Percentiles rank a stretch among this genome's conserved stretches.
Conservation (phyloP, 2,329 filamentous ascomycete genomes). For the Sarocladium brachiariae region DNA sequence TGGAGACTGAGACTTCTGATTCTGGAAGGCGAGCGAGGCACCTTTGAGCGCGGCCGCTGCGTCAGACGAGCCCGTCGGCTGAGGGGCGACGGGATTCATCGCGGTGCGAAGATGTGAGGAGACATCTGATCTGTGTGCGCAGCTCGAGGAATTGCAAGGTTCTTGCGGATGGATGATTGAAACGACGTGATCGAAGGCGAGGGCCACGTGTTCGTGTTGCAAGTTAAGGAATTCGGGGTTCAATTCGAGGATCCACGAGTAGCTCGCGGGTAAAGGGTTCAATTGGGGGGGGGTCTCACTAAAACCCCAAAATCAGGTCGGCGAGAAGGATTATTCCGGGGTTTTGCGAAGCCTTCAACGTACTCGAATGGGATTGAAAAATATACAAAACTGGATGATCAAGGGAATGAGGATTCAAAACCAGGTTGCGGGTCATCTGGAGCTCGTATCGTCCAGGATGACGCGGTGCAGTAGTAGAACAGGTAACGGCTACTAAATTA, state of each 20-base stretch:
- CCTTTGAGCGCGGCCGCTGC: slow-evolving; percentile 41
- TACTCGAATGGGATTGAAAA: not conserved
- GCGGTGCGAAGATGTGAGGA: slow-evolving; percentile 16
- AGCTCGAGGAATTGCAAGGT: not conserved
- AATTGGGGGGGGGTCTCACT: not conserved
- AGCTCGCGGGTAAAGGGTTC: not conserved
- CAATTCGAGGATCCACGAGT: not conserved
- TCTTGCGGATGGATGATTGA: slow-evolving; percentile 1
- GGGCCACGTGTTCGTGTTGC: slow-evolving; percentile 1
- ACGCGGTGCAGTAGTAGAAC: not conserved
- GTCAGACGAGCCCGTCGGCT: slow-evolving; percentile 24
- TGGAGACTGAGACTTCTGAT: slow-evolving; percentile 22
- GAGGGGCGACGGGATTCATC: slow-evolving; percentile 28
- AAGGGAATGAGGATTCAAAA: not conserved
- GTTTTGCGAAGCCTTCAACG: not conserved
- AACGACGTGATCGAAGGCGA: too few relatives aligned
- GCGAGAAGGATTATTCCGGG: not conserved
- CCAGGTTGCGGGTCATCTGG: not conserved
- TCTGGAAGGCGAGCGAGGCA: slow-evolving; percentile 48
- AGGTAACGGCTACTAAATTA: not conserved
- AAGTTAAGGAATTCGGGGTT: not conserved
- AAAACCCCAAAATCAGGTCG: not conserved
- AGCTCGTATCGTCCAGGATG: not conserved
- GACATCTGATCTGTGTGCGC: slow-evolving; percentile 17
- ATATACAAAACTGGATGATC: not conserved